Base-by-base conservation (phyloP, 2,329 filamentous ascomycete species). In the Trichoderma afroharzianum region DNA sequence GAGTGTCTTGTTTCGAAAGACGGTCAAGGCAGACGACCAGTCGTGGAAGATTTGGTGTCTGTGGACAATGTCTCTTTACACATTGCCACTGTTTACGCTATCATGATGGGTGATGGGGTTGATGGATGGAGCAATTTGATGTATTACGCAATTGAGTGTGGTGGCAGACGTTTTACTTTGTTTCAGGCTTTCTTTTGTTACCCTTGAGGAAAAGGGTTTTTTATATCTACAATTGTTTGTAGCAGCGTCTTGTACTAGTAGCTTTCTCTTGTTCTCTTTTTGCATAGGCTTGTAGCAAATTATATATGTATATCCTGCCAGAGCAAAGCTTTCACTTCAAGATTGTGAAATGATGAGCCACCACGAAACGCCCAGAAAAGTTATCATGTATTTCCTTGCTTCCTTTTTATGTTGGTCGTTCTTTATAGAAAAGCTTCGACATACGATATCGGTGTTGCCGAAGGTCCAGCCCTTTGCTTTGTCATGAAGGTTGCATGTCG, bases 21-120 rank as follows among this genome's bases (percentile, higher is more conserved):
- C 63, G 8, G 33, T 55, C 3, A 68, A 68, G 36, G 63, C 62
- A 15, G 70, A 71, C n/a, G 57, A 53, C 32, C 55, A 68, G 26
- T 50, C 63, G 11, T 71, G 70, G 70, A 71, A 71, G 70, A 30
- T 71, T 26, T 71, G 70, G 70, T 71, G 63, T 30, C 28, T 68
- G 14, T 71, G 70, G 70, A 43, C 57, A 15, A 68, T 68, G 53
- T 61, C 33, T 24, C 70, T 71, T 4, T 71, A 68, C 36, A 39
- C 61, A 14, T 30, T 58, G 36, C 69, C 69, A 6, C 6, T 71
- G 50, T 32, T 71, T 63, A 63, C 36, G 26, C 26, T n/a, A 18
- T 63, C n/a, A 53, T 53, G n/a, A 53, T 24, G 15, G n/a, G 18
- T 11, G 30, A 32, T 32, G 30, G 30, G 30, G n/a, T 21, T 53